Evolutionary conservation across 306 rosid genomes (phyloP).

Genomic region (Echinosophora koreensis): DNA sequence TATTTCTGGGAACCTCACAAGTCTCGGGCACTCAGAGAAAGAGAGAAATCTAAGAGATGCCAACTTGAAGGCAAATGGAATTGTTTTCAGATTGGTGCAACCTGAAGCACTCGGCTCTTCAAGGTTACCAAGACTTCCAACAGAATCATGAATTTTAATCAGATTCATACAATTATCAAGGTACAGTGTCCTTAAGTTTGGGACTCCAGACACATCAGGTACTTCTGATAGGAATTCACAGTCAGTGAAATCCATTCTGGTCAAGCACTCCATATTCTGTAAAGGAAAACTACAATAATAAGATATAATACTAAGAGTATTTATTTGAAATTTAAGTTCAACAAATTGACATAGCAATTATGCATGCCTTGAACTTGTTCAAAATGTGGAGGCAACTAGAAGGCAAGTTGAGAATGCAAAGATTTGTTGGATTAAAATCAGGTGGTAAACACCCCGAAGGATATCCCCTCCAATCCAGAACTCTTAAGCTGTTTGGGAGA

Average conservation of each 20-base stretch:
- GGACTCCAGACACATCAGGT: constrained; percentile 7
- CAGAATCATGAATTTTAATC: constrained; percentile 27
- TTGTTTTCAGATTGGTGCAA: background rate
- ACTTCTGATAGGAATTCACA: background rate
- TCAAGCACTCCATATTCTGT: constrained; percentile 11
- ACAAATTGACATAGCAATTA: background rate
- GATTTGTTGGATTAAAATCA: background rate
- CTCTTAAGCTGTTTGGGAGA: constrained; percentile 36
- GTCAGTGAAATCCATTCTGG: constrained; percentile 28
- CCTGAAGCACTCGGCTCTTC: background rate
- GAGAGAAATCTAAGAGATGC: constrained; percentile 10
- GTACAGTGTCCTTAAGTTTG: constrained; percentile 1
- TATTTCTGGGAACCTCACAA: constrained; percentile 23
- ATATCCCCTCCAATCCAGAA: constrained; percentile 22
- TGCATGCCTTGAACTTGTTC: constrained; percentile 26
- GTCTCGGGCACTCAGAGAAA: constrained; percentile 4
- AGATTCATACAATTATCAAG: constrained; percentile 20
- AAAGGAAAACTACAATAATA: background rate
- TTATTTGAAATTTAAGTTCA: background rate
- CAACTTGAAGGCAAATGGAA: background rate
- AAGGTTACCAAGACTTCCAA: constrained; percentile 32
- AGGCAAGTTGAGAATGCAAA: background rate
- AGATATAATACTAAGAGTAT: background rate
- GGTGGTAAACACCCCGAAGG: constrained; percentile 10
- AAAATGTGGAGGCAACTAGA: constrained; percentile 5